Conservation (phyloP, 352 stramenopile genomes). For the Phytopythium litorale region DNA sequence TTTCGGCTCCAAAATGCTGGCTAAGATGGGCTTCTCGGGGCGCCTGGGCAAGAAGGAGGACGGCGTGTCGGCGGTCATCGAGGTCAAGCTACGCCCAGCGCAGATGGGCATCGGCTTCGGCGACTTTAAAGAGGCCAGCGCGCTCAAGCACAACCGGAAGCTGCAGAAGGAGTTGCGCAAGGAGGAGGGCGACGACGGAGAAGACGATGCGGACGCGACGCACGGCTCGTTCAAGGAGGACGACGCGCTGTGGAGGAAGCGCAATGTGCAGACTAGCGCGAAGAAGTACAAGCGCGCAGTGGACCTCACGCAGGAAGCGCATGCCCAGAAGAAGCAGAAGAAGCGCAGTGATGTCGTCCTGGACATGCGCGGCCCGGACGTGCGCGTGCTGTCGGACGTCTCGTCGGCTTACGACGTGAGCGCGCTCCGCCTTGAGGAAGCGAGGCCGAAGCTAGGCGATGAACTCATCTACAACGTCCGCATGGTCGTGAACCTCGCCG, state of each 20-base stretch:
- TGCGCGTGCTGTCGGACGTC: slow-evolving; percentile 67
- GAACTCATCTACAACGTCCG: slow-evolving; percentile 91
- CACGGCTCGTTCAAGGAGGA: slow-evolving; percentile 41
- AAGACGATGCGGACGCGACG: slow-evolving; percentile 25
- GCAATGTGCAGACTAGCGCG: slow-evolving; percentile 34
- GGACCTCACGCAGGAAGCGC: slow-evolving; percentile 55
- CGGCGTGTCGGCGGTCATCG: slow-evolving; percentile 90
- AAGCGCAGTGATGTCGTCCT: slow-evolving; percentile 70
- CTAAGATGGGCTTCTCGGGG: slow-evolving; percentile 95
- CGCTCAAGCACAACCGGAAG: slow-evolving; percentile 89
- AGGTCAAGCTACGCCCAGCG: slow-evolving; percentile 91
- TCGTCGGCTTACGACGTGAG: slow-evolving; percentile 61
- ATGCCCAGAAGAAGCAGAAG: slow-evolving; percentile 39
- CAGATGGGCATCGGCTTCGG: slow-evolving; percentile 94
- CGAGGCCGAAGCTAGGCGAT: slow-evolving; percentile 77
- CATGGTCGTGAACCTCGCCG: slow-evolving; percentile 82
- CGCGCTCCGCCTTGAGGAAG: slow-evolving; percentile 31
- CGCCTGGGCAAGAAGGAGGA: slow-evolving; percentile 92
- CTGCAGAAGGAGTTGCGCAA: slow-evolving; percentile 91
- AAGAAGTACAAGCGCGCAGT: slow-evolving; percentile 62
- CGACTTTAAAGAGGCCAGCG: slow-evolving; percentile 91
- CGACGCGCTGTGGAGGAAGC: slow-evolving; percentile 80
- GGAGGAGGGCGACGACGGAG: slow-evolving; percentile 49
- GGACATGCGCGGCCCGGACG: slow-evolving; percentile 86
- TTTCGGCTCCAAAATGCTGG: slow-evolving; percentile 94